Evolutionary conservation across 192 early-diverging fungal genomes (phyloP).

Genomic region (Chytriomyces confervae): DNA sequence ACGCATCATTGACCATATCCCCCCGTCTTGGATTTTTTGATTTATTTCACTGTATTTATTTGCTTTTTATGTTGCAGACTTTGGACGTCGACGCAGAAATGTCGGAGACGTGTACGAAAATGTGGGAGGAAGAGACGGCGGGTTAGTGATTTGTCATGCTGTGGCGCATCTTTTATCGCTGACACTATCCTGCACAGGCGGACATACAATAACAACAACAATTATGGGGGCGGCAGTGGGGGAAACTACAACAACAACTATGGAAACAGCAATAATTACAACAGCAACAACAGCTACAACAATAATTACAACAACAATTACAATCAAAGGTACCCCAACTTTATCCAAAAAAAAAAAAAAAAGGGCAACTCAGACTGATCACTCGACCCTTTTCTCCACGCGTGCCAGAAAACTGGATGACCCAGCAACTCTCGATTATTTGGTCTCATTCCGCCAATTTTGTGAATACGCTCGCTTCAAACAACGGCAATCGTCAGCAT

Average conservation of each 20-base stretch:
- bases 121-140: neutral
- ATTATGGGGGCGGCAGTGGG: neutral
- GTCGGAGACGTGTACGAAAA: neutral
- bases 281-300: neutral
- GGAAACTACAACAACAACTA: neutral
- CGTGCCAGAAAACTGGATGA: conserved; percentile 45
- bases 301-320: neutral
- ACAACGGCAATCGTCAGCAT: neutral
- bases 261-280: neutral
- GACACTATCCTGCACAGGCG: neutral
- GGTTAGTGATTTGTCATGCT: neutral
- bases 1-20: too few relatives aligned
- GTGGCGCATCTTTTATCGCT: neutral
- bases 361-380: neutral
- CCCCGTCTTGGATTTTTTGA: too few relatives aligned
- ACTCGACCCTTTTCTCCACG: neutral
- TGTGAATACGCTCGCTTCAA: conserved; percentile 30
- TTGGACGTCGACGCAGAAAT: neutral
- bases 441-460: conserved; percentile 60
- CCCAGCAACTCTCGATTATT: conserved; percentile 76
- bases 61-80: neutral
- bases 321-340: neutral
- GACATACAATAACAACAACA: neutral
- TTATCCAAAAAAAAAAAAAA: neutral
- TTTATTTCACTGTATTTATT: too few relatives aligned